phyloP scores from a whole-genome alignment of 2,329 filamentous ascomycete species.

The Juglanconis oblonga region DNA sequence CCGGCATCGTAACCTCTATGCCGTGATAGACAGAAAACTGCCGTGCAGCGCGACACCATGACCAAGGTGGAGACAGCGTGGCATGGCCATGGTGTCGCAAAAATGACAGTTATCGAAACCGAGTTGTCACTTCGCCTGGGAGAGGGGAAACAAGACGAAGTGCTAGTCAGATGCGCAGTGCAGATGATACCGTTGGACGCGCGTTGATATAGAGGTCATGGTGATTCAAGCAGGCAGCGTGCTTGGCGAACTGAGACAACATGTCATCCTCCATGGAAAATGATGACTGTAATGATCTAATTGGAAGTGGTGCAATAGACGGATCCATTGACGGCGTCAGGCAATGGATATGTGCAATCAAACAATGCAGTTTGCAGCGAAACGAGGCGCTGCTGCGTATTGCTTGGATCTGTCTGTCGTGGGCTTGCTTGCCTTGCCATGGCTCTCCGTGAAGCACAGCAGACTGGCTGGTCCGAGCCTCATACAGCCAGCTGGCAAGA shows the following conservation, averaged over 20 bases:
- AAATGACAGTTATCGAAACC: background rate
- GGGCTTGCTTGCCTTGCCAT: background rate
- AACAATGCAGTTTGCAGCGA: too few species aligned
- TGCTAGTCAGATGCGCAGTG: constrained; percentile 4
- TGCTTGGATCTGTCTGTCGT: background rate
- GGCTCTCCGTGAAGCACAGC: background rate
- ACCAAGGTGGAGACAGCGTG: background rate
- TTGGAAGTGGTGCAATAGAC: background rate
- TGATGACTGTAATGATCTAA: background rate
- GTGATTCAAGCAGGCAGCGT: background rate
- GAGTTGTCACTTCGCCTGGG: background rate
- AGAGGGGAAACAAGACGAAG: background rate
- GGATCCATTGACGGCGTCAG: background rate
- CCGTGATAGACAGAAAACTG: background rate
- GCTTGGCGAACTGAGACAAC: background rate
- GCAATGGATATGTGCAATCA: too few species aligned
- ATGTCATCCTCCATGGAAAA: background rate
- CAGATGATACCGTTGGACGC: background rate
- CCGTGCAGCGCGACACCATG: background rate
- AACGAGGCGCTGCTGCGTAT: too few species aligned
- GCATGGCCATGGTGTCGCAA: background rate
- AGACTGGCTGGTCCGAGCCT: background rate
- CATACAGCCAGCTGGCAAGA: background rate
- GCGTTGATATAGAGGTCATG: background rate
- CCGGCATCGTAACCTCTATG: background rate